Evolutionary conservation across 495 filamentous ascomycete species (phyloP).

Genomic region (Tuber umbilicatum): DNA sequence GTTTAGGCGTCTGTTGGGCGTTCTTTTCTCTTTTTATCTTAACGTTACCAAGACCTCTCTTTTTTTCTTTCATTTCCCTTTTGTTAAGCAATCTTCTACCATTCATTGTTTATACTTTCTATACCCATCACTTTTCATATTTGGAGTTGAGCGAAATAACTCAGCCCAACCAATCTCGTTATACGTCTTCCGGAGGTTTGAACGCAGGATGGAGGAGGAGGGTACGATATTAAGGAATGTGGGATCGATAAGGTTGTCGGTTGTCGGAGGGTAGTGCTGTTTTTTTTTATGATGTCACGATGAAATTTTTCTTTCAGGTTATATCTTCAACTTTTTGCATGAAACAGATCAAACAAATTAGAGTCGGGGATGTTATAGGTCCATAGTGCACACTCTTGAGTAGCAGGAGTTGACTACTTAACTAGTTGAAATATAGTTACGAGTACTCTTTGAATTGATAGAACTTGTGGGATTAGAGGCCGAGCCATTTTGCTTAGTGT

Average conservation of each 20-base stretch:
- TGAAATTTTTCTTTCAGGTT: background rate
- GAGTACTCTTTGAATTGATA: background rate
- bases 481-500: background rate
- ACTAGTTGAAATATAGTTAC: conserved; percentile 3
- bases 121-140: background rate
- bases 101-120: background rate
- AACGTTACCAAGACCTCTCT: background rate
- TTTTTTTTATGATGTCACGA: background rate
- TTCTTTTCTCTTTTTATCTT: background rate
- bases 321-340: background rate
- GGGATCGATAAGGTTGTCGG: background rate
- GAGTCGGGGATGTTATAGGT: background rate
- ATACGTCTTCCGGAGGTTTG: background rate
- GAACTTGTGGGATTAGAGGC: background rate
- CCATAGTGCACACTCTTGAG: background rate
- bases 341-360: background rate
- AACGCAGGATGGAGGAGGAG: background rate
- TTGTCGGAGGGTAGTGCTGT: background rate
- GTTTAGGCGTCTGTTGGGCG: background rate
- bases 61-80: background rate
- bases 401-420: background rate
- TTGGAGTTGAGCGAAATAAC: background rate
- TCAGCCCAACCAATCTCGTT: background rate
- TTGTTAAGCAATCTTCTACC: background rate
- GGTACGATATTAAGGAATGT: background rate